Conservation (phyloP, 23 red algal genomes). For the Gracilariopsis chorda region DNA sequence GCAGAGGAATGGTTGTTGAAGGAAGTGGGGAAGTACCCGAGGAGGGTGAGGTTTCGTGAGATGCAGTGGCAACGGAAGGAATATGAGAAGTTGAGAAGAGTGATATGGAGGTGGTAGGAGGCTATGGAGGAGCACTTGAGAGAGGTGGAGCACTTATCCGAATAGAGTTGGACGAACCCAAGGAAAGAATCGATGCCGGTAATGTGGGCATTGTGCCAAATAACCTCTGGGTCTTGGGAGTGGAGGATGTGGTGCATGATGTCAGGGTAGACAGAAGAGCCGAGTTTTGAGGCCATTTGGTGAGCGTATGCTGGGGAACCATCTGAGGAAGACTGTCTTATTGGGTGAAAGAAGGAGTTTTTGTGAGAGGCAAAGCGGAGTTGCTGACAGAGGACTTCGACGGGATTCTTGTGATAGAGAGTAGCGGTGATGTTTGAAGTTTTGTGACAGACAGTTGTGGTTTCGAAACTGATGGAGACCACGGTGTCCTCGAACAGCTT, state of each 20-base stretch:
- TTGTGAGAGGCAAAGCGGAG: not conserved
- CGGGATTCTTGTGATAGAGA: not conserved
- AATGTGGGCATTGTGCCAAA: not conserved
- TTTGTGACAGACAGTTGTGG: not conserved
- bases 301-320: not conserved
- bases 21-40: not conserved
- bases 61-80: not conserved
- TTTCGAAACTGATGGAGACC: not conserved
- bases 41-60: not conserved
- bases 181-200: not conserved
- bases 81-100: not conserved
- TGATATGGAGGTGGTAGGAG: not conserved
- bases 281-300: not conserved
- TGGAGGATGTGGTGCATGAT: not conserved
- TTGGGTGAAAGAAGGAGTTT: not conserved
- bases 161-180: not conserved
- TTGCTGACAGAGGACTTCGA: not conserved
- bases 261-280: not conserved
- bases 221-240: not conserved
- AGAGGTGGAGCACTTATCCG: conserved; percentile 6
- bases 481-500: not conserved
- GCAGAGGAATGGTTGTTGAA: not conserved
- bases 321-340: not conserved
- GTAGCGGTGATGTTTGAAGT: not conserved
- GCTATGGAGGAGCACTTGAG: not conserved